Evolutionary conservation across 768 basidiomycete species (phyloP).

Genomic region (Chalciporus sphaerocephalus): DNA sequence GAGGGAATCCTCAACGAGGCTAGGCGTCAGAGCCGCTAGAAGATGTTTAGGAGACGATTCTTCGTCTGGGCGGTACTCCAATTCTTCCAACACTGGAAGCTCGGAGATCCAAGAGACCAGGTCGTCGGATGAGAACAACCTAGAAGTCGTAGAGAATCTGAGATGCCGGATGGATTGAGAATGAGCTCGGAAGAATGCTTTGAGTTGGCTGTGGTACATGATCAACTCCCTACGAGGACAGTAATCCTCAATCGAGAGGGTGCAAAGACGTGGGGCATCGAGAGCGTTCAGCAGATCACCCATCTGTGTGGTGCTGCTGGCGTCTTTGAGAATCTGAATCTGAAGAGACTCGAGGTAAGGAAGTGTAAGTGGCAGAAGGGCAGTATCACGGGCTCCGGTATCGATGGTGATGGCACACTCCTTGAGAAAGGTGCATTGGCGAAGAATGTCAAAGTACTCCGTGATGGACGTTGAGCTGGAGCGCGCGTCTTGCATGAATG

Average conservation of each 20-base stretch:
- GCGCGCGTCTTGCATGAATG: conserved; percentile 24
- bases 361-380: conserved; percentile 12
- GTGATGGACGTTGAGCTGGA: conserved; percentile 18
- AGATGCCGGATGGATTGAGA: conserved; percentile 10
- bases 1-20: conserved; percentile 1
- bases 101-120: conserved; percentile 15
- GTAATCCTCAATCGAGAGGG: conserved; percentile 17
- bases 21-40: conserved; percentile 23
- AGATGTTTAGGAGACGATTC: conserved; percentile 15
- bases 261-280: conserved; percentile 13
- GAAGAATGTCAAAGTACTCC: conserved; percentile 17
- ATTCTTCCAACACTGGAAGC: conserved; percentile 15
- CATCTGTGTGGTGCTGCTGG: conserved; percentile 15
- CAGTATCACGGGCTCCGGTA: background rate
- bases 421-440: conserved; percentile 20
- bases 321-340: conserved; percentile 16
- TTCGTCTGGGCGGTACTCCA: conserved; percentile 24
- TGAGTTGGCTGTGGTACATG: conserved; percentile 13
- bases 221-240: conserved; percentile 12
- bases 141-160: conserved; percentile 18
- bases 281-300: conserved; percentile 15
- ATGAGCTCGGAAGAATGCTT: conserved; percentile 14
- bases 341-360: conserved; percentile 17
- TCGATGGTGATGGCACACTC: conserved; percentile 20
- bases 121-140: conserved; percentile 14